Evolutionary conservation across 202 grass and related monocot genomes (phyloP).

Genomic region (Panicum virgatum): DNA sequence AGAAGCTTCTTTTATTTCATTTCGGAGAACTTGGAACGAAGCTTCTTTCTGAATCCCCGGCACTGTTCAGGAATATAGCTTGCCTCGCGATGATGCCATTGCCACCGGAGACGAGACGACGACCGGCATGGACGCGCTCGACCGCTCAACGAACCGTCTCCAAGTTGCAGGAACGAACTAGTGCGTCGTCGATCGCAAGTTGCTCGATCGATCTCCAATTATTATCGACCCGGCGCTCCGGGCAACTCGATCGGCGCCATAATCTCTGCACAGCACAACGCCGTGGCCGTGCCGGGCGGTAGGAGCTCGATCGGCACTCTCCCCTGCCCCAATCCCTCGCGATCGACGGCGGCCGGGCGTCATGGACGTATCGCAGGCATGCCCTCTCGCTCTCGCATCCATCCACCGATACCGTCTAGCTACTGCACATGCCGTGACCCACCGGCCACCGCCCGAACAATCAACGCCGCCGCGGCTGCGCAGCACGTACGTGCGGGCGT

Average conservation of each 20-base stretch:
- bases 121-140: background rate
- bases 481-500: background rate
- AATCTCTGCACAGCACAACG: background rate
- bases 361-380: background rate
- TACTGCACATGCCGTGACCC: background rate
- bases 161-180: background rate
- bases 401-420: background rate
- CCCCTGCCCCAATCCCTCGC: background rate
- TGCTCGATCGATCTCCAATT: background rate
- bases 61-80: background rate
- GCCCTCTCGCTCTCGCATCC: background rate
- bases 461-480: background rate
- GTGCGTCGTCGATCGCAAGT: background rate
- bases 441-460: background rate
- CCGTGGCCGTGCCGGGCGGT: background rate
- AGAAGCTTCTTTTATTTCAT: background rate
- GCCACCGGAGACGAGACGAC: too few species aligned
- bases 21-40: background rate
- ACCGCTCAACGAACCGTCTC: background rate
- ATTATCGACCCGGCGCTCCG: background rate
- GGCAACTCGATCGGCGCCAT: background rate
- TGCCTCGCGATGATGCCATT: background rate
- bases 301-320: too few species aligned
- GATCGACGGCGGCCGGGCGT: background rate
- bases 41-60: background rate